phyloP scores from a whole-genome alignment of 345 rosid species.

The Syzygium aromaticum region DNA sequence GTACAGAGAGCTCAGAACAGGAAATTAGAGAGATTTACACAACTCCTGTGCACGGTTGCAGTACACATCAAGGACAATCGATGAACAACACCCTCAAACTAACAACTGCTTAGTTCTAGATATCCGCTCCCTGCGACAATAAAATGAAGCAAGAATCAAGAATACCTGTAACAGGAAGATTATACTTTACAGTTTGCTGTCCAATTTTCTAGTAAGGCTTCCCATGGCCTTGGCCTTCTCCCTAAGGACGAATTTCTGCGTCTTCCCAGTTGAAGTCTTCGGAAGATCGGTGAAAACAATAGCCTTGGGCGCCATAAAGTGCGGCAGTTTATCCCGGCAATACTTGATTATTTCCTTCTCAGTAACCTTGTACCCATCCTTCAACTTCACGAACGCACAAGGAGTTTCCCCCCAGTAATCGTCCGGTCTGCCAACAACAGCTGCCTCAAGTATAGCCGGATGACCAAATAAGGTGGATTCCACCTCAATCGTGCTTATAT shows the following conservation, averaged over 20 bases:
- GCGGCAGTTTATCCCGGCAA: conserved; percentile 47
- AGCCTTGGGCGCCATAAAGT: conserved; percentile 59
- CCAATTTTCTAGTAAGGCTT: conserved; percentile 38
- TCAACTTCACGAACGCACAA: conserved; percentile 46
- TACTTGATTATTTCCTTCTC: conserved; percentile 44
- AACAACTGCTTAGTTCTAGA: not conserved
- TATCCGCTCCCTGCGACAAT: not conserved
- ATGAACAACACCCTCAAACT: not conserved
- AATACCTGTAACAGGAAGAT: not conserved
- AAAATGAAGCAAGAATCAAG: not conserved
- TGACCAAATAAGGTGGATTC: conserved; percentile 57
- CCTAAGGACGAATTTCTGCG: conserved; percentile 50
- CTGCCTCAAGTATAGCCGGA: conserved; percentile 63
- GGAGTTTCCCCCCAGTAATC: conserved; percentile 76
- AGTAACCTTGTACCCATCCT: conserved; percentile 28
- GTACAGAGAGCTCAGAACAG: not conserved
- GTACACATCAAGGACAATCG: not conserved
- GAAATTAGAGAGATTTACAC: not conserved
- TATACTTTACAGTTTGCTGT: conserved; percentile 44
- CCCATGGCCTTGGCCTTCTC: conserved; percentile 59
- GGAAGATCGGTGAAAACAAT: conserved; percentile 65
- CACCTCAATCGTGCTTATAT: conserved; percentile 64
- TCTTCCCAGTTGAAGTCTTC: conserved; percentile 69
- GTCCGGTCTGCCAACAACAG: conserved; percentile 71
- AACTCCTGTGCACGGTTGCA: not conserved